Evolutionary conservation across 2,329 filamentous ascomycete species (phyloP), one percentile per base, ranked within the genome.

Genomic region (Talaromyces sp.): DNA sequence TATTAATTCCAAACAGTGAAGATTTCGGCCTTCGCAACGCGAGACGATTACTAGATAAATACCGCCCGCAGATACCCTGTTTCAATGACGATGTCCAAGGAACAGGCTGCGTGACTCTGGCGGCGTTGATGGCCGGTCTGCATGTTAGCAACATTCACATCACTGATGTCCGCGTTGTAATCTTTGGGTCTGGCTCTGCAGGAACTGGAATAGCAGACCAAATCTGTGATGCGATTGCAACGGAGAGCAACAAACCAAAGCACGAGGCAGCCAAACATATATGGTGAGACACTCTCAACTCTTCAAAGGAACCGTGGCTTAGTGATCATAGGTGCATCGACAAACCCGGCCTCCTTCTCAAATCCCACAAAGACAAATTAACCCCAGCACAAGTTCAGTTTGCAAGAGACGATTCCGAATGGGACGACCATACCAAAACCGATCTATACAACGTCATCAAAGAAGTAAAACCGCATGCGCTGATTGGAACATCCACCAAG

Each of bases 21-120:
- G 92, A 96, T 70, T 96, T 96, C 77, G 92, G 91, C 0, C 77
- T 96, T 0, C 74, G 75, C 1, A 96, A 96, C 69, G 90, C 91
- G 0, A 82, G 89, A 32, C 84, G 90, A 3, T 84, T 96, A 2
- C 80, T 96, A 0, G 90, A 96, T 63, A 84, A 81, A 39, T 96
- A 95, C 68, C 84, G 88, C 0, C 82, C 87, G 0, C 71, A 89
- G 56, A 88, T 93, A 8, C 82, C 92, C 0, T 96, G 91, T 73
- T 96, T 96, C 81, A 96, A 96, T 69, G 92, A 96, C 62, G 92
- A 96, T 72, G 87, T 96, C 0, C 92, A 96, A 73, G 92, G 92
- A 1, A 96, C 92, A 0, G 92, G 92, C 0, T 93, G 90, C 62
- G 91, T 96, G 0, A 93, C 92, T 0, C 82, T 96, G 0, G 92